These are phyloP conservation scores for Cytospora paraplurivora DNA, from an alignment of 2,329 filamentous ascomycete species.

Conservation along the genomic window DNA sequence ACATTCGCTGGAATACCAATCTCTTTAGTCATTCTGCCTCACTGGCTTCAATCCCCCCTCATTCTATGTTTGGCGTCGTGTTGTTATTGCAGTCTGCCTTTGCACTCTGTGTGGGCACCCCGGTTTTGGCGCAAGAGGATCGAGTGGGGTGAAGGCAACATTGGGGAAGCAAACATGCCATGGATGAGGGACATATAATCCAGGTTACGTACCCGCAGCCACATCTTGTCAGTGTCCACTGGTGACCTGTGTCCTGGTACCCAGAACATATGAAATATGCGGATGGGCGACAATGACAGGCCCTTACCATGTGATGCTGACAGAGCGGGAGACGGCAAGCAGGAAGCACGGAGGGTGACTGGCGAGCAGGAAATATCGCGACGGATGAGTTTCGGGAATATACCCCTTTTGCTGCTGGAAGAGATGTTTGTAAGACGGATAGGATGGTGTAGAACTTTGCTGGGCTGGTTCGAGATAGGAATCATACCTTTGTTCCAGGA, in stretches of 20 bases:
- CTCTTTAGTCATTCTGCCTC: conserved; percentile 5
- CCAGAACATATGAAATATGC: background rate
- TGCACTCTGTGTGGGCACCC: background rate
- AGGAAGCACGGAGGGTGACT: background rate
- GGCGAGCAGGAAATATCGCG: background rate
- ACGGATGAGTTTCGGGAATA: background rate
- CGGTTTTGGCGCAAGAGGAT: conserved; percentile 13
- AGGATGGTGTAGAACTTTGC: conserved; percentile 4
- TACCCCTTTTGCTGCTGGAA: background rate
- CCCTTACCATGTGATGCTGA: background rate
- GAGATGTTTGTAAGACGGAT: background rate
- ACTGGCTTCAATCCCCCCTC: background rate
- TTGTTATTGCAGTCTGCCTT: background rate
- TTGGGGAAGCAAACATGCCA: conserved; percentile 3
- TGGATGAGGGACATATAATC: conserved; percentile 6
- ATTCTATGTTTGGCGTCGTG: conserved; percentile 19
- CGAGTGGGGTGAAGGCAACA: background rate
- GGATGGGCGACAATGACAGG: background rate
- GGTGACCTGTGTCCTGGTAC: background rate
- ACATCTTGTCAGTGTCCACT: background rate
- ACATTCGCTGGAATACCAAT: conserved; percentile 26
- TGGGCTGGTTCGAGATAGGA: conserved; percentile 10
- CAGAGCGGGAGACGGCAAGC: background rate
- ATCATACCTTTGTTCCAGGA: conserved; percentile 9
- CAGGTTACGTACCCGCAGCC: background rate